These are phyloP conservation scores for Durotheca rogersii DNA, from an alignment of 495 filamentous ascomycete species.

Conservation along the genomic window DNA sequence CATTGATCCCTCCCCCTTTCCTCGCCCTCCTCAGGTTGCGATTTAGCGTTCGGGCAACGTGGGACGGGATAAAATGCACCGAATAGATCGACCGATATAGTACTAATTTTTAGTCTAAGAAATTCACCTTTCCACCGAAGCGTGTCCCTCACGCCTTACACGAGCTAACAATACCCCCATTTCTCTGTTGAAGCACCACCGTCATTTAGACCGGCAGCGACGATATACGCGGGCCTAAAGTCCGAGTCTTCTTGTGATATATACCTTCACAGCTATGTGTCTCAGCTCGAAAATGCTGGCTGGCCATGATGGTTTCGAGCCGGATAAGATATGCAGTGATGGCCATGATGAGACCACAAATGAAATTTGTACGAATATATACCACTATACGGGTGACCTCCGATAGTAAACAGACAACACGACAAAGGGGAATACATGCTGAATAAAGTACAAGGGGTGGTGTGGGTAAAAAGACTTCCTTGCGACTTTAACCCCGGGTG, in stretches of 20 bases:
- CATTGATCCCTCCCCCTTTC: too few relatives aligned
- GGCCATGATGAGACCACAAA: conserved; percentile 7
- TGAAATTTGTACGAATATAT: conserved; percentile 21
- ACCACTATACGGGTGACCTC: conserved; percentile 24
- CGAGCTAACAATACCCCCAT: too few relatives aligned
- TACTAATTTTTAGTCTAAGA: too few relatives aligned
- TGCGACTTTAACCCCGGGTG: conserved; percentile 11
- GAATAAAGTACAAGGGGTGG: conserved; percentile 24
- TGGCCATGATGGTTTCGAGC: neutral
- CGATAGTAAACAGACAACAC: conserved; percentile 2
- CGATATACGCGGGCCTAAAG: too few relatives aligned
- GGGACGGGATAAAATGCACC: conserved; percentile 3
- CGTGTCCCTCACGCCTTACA: too few relatives aligned
- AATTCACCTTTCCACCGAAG: too few relatives aligned
- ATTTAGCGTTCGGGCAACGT: conserved; percentile 7
- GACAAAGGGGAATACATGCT: conserved; percentile 33
- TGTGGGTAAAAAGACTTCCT: conserved; percentile 14
- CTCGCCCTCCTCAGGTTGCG: neutral
- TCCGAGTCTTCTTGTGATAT: too few relatives aligned
- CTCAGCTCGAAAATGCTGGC: too few relatives aligned
- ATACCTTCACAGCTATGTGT: too few relatives aligned
- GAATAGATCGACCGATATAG: neutral
- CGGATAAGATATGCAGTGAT: conserved; percentile 3
- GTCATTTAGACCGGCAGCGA: too few relatives aligned
- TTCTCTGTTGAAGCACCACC: too few relatives aligned